Conservation (phyloP, 2,329 filamentous ascomycete genomes). For the Coniochaeta prunicola region DNA sequence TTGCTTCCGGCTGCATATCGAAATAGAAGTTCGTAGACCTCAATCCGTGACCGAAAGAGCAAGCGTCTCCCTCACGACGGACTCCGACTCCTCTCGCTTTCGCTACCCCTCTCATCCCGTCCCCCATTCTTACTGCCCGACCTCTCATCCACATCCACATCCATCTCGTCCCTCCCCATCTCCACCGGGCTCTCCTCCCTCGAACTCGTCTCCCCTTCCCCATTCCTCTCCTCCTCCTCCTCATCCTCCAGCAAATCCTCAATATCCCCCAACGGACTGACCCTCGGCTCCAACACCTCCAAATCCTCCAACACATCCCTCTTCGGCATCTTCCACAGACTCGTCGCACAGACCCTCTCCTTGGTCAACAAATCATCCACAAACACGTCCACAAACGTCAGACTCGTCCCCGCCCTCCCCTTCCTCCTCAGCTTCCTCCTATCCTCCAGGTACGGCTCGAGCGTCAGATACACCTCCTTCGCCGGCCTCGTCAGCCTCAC, state of each 20-base stretch:
- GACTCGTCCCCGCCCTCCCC: slow-evolving; percentile 62
- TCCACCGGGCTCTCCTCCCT: slow-evolving; percentile 3
- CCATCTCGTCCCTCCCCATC: slow-evolving; percentile 14
- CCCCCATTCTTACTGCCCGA: slow-evolving; percentile 3
- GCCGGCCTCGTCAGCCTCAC: slow-evolving; percentile 79
- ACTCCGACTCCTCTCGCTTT: slow-evolving; percentile 6
- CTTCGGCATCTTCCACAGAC: slow-evolving; percentile 82
- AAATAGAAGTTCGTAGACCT: too few relatives aligned
- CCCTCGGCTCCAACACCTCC: slow-evolving; percentile 76
- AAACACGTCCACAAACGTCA: slow-evolving; percentile 87
- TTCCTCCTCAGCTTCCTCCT: slow-evolving; percentile 74
- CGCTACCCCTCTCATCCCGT: background rate
- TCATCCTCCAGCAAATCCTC: slow-evolving; percentile 62
- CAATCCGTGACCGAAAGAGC: background rate
- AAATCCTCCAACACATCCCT: slow-evolving; percentile 80
- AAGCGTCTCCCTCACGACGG: background rate
- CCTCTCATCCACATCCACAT: slow-evolving; percentile 10
- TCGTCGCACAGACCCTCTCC: slow-evolving; percentile 85
- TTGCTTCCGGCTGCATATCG: too few relatives aligned
- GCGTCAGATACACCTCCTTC: slow-evolving; percentile 67
- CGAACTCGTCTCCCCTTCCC: slow-evolving; percentile 10
- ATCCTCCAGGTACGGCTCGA: slow-evolving; percentile 81
- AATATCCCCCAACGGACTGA: slow-evolving; percentile 75
- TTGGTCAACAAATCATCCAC: slow-evolving; percentile 86
- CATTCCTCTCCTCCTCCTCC: slow-evolving; percentile 33